phyloP scores from a whole-genome alignment of 306 rosid species.

The Vicia sativa region DNA sequence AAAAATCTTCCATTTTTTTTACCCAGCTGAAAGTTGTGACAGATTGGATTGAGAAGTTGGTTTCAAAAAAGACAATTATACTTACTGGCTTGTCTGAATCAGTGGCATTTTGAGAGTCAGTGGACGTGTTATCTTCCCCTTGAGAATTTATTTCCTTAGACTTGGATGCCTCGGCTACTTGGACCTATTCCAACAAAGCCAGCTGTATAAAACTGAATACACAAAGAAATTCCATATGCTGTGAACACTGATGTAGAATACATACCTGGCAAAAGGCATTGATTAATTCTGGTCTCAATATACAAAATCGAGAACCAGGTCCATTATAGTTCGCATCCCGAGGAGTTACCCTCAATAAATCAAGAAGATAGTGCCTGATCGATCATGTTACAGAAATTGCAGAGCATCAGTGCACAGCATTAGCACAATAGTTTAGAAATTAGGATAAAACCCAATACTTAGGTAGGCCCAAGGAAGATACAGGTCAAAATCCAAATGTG shows the following conservation, averaged over 20 bases:
- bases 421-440: background rate
- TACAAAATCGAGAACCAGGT: constrained; percentile 84
- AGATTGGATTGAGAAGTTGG: background rate
- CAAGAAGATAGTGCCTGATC: constrained; percentile 93
- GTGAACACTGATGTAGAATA: constrained; percentile 3
- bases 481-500: background rate
- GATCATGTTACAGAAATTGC: constrained; percentile 27
- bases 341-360: constrained; percentile 97
- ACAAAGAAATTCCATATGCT: constrained; percentile 8
- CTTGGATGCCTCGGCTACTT: constrained; percentile 60
- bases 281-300: constrained; percentile 87
- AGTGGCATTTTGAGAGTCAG: constrained; percentile 47
- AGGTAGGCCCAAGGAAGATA: background rate
- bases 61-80: constrained; percentile 5
- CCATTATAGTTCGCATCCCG: constrained; percentile 94
- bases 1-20: background rate
- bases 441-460: background rate
- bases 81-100: constrained; percentile 52
- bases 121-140: constrained; percentile 42
- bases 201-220: constrained; percentile 30
- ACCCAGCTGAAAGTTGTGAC: background rate
- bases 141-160: constrained; percentile 50
- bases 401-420: constrained; percentile 31
- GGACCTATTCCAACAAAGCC: constrained; percentile 57
- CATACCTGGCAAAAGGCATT: constrained; percentile 83